phyloP scores from a whole-genome alignment of 345 rosid genomes.

The Eucalyptus urophylla region DNA sequence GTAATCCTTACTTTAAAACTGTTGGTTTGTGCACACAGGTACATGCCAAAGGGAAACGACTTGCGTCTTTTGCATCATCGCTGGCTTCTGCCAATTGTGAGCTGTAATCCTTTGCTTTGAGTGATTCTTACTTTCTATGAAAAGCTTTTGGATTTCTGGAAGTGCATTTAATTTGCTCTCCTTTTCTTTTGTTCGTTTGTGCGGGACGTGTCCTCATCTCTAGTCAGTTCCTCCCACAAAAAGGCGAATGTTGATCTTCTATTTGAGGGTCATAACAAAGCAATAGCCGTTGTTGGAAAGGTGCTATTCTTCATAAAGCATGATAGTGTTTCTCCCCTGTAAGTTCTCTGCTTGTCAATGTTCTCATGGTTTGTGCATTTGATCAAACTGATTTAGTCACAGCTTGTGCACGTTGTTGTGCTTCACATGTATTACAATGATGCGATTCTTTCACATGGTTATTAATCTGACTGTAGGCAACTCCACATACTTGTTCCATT shows the following conservation, averaged over 20 bases:
- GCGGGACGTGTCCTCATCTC: neutral
- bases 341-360: constrained; percentile 8
- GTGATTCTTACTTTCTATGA: neutral
- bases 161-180: neutral
- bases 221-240: constrained; percentile 34
- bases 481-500: neutral
- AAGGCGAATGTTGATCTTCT: constrained; percentile 32
- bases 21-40: constrained; percentile 18
- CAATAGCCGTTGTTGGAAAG: constrained; percentile 42
- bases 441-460: neutral
- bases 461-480: neutral
- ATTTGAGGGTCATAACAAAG: constrained; percentile 50
- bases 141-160: neutral
- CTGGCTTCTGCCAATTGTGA: constrained; percentile 32
- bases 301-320: constrained; percentile 53
- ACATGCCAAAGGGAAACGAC: constrained; percentile 31
- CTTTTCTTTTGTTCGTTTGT: neutral
- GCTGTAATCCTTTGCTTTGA: neutral
- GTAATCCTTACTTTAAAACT: neutral
- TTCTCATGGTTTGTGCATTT: neutral
- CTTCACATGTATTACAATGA: neutral
- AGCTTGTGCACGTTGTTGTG: neutral
- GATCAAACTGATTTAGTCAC: neutral
- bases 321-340: constrained; percentile 53
- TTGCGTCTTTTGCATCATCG: constrained; percentile 28